phyloP scores from a whole-genome alignment of 2,329 filamentous ascomycete genomes.

The Dissoconium aciculare region DNA sequence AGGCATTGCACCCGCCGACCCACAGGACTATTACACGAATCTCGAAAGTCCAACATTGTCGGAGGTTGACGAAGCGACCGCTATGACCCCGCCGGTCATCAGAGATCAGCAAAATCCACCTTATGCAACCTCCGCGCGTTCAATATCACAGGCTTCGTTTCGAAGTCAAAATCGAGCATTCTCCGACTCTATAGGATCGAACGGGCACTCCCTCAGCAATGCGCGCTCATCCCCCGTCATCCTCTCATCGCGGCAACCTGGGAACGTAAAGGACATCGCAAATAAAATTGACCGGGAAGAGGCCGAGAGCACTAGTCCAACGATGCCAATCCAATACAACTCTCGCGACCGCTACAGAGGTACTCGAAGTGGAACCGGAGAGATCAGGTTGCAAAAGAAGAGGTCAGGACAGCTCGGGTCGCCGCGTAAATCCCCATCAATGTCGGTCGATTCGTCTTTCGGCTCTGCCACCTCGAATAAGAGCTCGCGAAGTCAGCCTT shows the following conservation, averaged over 20 bases:
- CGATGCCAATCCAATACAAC: slow-evolving; percentile 12
- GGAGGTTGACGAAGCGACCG: slow-evolving; percentile 1
- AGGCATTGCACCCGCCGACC: slow-evolving; percentile 10
- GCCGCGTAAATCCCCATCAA: slow-evolving; percentile 15
- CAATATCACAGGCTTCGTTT: slow-evolving; percentile 5
- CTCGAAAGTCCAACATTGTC: slow-evolving; percentile 6
- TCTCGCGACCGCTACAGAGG: slow-evolving; percentile 17
- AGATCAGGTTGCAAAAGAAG: slow-evolving; percentile 19
- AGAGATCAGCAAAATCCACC: slow-evolving; percentile 1
- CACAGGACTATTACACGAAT: slow-evolving; percentile 10
- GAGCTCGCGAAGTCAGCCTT: slow-evolving; percentile 17
- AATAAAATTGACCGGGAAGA: slow-evolving; percentile 55
- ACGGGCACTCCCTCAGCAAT: slow-evolving; percentile 11
- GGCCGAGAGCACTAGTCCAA: slow-evolving; percentile 7
- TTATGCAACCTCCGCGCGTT: slow-evolving; percentile 4
- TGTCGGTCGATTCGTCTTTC: slow-evolving; percentile 20
- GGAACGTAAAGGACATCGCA: slow-evolving; percentile 58
- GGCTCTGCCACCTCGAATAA: slow-evolving; percentile 11
- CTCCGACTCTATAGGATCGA: slow-evolving; percentile 12
- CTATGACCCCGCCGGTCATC: neutral
- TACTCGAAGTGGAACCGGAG: slow-evolving; percentile 13
- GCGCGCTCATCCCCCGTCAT: slow-evolving; percentile 18
- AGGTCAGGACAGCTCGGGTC: slow-evolving; percentile 14
- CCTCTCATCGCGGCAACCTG: slow-evolving; percentile 16
- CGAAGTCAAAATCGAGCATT: too few relatives aligned